Evolutionary conservation across 495 filamentous ascomycete genomes (phyloP), one percentile per base, ranked within the genome.

Genomic region (Pseudomonodictys pantanalensis): DNA sequence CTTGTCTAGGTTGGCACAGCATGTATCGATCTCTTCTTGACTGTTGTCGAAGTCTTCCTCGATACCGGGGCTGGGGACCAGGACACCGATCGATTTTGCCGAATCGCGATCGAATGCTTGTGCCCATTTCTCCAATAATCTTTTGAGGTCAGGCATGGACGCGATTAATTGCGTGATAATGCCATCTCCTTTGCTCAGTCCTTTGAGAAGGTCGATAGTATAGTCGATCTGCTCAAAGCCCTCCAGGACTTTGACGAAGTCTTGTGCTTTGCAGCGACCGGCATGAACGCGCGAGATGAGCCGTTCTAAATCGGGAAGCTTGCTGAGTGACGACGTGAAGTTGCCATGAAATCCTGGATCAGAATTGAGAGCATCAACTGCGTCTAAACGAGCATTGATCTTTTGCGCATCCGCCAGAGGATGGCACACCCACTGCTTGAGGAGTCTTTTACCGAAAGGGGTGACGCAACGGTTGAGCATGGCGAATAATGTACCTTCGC

Each of bases 201-300:
- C 78, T 26, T 79, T 78, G 0, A 97, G 80, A 11, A 96, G 79
- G 56, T 83, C 81, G 80, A 95, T 89, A 0, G 89, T 93, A 68
- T 92, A 90, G 41, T 95, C 90, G 17, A 97, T 96, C 71, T 95
- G 92, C 73, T 97, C 95, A 67, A 97, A 99, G 0, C 95, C 95
- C 68, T 99, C 92, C 0, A 99, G 77, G 3, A 97, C 92, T n/a
- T 82, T 84, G 22, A 95, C 83, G 68, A 99, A 99, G 71, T 97
- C 93, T 38, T 90, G 86, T 0, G 91, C 82, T 67, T 84, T 91
- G 76, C 91, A 96, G 26, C 83, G 81, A 2, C 89, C 89, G 6
- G 95, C 95, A 68, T 99, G 95, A 20, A 99, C 87, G 5, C 95
- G 86, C 29, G 95, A 97, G 55, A 97, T 95, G 39, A 97, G 77